Evolutionary conservation across 2,329 filamentous ascomycete species (phyloP), one percentile per base, ranked within the genome.

Genomic region (Fusarium acutatum): DNA sequence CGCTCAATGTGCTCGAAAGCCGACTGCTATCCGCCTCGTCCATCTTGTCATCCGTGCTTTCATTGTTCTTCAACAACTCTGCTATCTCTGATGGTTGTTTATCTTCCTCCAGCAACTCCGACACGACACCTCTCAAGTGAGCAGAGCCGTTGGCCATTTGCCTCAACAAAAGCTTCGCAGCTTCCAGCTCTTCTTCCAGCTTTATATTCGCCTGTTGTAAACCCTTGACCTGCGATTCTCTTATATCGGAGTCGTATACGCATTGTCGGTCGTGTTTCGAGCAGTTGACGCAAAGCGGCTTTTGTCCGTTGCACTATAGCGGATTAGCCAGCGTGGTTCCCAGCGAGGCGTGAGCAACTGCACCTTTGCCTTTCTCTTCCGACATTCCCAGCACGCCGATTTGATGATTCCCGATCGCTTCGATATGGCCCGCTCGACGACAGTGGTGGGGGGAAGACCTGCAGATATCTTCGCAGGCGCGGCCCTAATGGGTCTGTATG

Each of bases 281-380:
- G 9, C 68, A 71, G 35, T 10, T 63, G 7, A 11, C 18, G 13
- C 68, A 71, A 5, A 58, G 7, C 1, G 68, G 68, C 2, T 57
- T 71, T 2, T 41, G 8, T 1, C 68, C 68, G 11, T 72, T 62
- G 13, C 68, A 71, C 68, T 71, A 0, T 1, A 28, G 24, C 41
- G 17, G 7, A 0, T 44, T 20, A 44, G 24, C 7, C 24, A 9
- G 0, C 41, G 26, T 0, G 2, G 5, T 12, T 5, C 2, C 7
- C 3, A 20, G 12, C 5, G 20, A 6, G 3, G 3, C 6, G 8
- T 43, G 24, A 26, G 5, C 2, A 26, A 13, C 0, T 57, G 7
- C 56, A 71, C 68, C 44, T 71, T 71, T 1, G 61, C 61, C 1
- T 71, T 71, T 10, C 67, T 22, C 6, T 67, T 71, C 0, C 68